Evolutionary conservation across 2,329 filamentous ascomycete species (phyloP), one percentile per base, ranked within the genome.

Genomic region (Cercospora zeina): DNA sequence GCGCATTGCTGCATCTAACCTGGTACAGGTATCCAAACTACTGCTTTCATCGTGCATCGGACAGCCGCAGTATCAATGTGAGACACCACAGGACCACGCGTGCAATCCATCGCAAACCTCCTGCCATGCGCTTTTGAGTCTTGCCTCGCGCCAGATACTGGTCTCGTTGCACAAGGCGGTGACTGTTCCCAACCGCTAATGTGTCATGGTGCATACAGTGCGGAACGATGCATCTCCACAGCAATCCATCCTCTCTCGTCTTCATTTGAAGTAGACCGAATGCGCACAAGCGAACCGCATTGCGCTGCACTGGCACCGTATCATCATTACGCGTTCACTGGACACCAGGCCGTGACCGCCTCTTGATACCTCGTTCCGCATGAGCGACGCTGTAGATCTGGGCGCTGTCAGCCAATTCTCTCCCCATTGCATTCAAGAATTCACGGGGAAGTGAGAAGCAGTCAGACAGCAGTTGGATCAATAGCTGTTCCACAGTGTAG

Each of bases 391-490:
- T 6, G 39, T 21, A 42, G 9, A 45, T 21, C 39, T 45, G 39
- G 36, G 50, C 21, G 6, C 10, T 54, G 50, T 54, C 50, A 21
- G 33, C 50, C 10, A 21, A 34, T 34, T 19, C 30, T 21, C 16
- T 24, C 30, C 19, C 3, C 33, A 14, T 36, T 21, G 50, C 50
- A 19, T 7, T 21, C 30, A 36, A 21, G 30, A 5, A 6, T 14
- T 16, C 42, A 55, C 14, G 13, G 33, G 24, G 7, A 31, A 14
- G 54, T 54, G 39, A 34, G 31, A 16, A 51, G 27, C 45, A 24
- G 57, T 73, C 71, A 73, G 70, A 73, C 70, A 73, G 71, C 71
- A 73, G 71, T 73, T 73, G 71, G 70, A 72, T 68, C 69, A 72
- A 62, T 65, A 69, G 61, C 66, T 63, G 64, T 68, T 71, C 70